Conservation (phyloP, 2,329 filamentous ascomycete species). For the Pseudofabraea citricarpa region DNA sequence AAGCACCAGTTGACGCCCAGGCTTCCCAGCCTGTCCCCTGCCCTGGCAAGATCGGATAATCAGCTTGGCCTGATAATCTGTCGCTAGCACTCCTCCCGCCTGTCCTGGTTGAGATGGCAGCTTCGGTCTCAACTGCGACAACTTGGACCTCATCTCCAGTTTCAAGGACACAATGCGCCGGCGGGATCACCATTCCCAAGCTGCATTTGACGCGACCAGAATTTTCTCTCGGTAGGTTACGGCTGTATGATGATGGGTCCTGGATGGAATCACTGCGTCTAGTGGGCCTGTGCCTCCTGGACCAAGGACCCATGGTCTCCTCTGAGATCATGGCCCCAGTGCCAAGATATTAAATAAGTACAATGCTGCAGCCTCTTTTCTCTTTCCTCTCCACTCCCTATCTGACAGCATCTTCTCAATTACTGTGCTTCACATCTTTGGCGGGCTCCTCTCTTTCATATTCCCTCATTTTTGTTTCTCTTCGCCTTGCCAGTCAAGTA, state of each 20-base stretch:
- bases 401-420: constrained; percentile 17
- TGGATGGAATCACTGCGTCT: too few relatives aligned
- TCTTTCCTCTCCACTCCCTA: constrained; percentile 14
- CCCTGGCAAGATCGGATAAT: constrained; percentile 11
- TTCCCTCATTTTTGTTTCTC: constrained; percentile 21
- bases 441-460: constrained; percentile 24
- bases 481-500: constrained; percentile 29
- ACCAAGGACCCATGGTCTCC: not conserved
- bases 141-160: constrained; percentile 22
- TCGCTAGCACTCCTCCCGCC: constrained; percentile 14
- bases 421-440: constrained; percentile 13
- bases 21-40: not conserved
- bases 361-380: constrained; percentile 11
- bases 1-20: not conserved
- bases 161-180: constrained; percentile 24
- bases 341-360: constrained; percentile 29
- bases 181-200: constrained; percentile 24
- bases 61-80: constrained; percentile 5
- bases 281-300: constrained; percentile 12
- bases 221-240: too few relatives aligned
- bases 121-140: constrained; percentile 17
- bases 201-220: constrained; percentile 10
- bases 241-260: too few relatives aligned
- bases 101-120: constrained; percentile 19
- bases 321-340: constrained; percentile 5